Base-by-base conservation (phyloP, 192 early-diverging fungal genomes). In the Borealophlyctis nickersoniae region DNA sequence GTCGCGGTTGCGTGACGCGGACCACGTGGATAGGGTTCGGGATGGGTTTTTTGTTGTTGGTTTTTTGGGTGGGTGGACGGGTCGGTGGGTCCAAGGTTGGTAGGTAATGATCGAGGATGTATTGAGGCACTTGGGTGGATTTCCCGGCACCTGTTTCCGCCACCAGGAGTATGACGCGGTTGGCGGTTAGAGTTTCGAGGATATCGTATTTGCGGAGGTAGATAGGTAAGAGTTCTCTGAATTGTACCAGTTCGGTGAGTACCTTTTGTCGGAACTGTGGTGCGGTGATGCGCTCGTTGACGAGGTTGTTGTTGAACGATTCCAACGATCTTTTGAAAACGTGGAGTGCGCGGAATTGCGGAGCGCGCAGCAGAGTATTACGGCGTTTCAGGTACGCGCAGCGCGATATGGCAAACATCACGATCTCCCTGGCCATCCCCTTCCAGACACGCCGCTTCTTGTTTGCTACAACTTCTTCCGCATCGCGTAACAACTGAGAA, bases 81-180 rank as follows among this genome's bases (percentile, higher is more conserved):
- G 39, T 13, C 19, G 39, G 39, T 13, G 7, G 7, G 39, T 7
- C 7, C 9, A 19, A 45, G 19, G 39, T 13, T 7, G 30, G 35
- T 16, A 60, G 60, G 26, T 53, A 39, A 36, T 77, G 71, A n/a
- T 70, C 87, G 24, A 97, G 70, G 31, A 97, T 76, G 58, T 91
- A 94, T 69, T 95, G 92, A 16, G 93, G 93, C 5, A 95, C 83
- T 71, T 92, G 90, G 5, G 86, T 91, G 32, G 84, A 84, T 64
- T 81, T 81, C 9, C 79, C 79, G 16, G 76, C 76, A 5, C 79
- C 76, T 2, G 79, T 81, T 36, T 76, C 71, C 0, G 79, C 79
- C 2, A 71, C 35, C 3, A 81, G 35, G n/a, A 81, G 56, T 0
- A 68, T 71, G 7, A 81, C 74, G 32, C 66, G 54, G 52, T 81